Base-by-base conservation (phyloP, 2,329 filamentous ascomycete genomes). In the Pseudocercospora vitis region DNA sequence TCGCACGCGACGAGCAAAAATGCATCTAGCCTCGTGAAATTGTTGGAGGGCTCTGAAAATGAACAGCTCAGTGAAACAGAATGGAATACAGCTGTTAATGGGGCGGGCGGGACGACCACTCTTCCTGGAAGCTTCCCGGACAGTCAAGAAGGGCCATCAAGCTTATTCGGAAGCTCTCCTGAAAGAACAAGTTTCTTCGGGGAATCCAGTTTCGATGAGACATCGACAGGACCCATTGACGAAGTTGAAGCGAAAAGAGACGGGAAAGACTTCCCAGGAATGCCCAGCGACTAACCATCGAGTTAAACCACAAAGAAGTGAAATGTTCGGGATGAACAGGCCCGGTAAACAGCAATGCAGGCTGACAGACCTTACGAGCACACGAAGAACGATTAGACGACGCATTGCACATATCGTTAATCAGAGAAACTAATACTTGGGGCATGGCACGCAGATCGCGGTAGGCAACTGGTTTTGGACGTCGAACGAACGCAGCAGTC, bases 31-130 rank as follows among this genome's bases (percentile, higher is more conserved):
- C 26, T 40, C n/a, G 31, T 48, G 33, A 29, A n/a, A n/a, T 42
- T 21, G 19, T n/a, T 42, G 11, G 4, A 23, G 37, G 24, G 37
- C 11, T 32, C 32, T 26, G 35, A 46, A 37, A 18, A 19, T 14
- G 28, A 14, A n/a, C 46, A 28, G 18, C 29, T 35, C 18, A 51
- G 23, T 12, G 44, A 55, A 21, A 55, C 57, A 7, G 46, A 44
- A n/a, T 40, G 51, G n/a, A 59, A 58, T 18, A 58, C 56, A 4
- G 54, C 56, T 3, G 44, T 57, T 42, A 54, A 52, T 31, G 32
- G 14, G 3, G 24, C 35, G 42, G 49, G 42, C 14, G 50, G 44
- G 21, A 42, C 59, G 24, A 40, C 50, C 14, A 24, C 48, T 8
- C 35, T 58, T 45, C 56, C 54, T 6, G 57, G 52, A 7, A 40